A percentile compares a stretch with the other conserved stretches of the same genome.
Evolutionary conservation across 495 filamentous ascomycete genomes (phyloP).

Genomic region (Chaetomidium leptoderma): DNA sequence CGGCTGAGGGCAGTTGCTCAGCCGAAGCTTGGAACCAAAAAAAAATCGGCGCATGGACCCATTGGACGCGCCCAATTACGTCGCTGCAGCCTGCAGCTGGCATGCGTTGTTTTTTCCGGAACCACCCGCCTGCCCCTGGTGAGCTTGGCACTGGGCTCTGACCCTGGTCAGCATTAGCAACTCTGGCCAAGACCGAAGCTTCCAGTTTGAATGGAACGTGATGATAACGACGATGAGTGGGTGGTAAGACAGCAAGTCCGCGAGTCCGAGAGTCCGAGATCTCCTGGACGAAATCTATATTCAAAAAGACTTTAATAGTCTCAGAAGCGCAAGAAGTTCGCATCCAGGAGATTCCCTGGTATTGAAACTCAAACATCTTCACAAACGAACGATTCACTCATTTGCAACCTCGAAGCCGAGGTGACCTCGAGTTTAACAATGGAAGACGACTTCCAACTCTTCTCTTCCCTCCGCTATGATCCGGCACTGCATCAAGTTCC

Average conservation of each 20-base stretch:
- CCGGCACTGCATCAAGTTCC: constrained; percentile 49
- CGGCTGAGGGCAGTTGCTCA: constrained; percentile 4
- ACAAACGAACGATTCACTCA: background rate
- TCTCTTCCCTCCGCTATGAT: constrained; percentile 76
- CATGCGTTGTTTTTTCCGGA: constrained; percentile 15
- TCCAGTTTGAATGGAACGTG: no score
- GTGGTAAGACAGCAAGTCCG: no score
- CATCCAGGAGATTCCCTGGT: no score
- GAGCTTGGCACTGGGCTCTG: background rate
- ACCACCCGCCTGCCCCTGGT: constrained; percentile 4
- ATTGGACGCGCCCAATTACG: constrained; percentile 19
- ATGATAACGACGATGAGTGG: no score
- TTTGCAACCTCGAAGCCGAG: background rate
- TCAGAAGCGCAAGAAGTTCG: no score
- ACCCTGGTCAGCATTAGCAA: background rate
- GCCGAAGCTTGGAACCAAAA: constrained; percentile 21
- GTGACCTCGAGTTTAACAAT: background rate
- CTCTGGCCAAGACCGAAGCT: no score
- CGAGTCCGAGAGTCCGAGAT: no score
- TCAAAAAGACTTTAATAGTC: no score
- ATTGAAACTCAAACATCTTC: background rate
- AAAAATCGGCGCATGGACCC: constrained; percentile 10
- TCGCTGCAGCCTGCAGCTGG: constrained; percentile 8
- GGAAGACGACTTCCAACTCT: constrained; percentile 52
- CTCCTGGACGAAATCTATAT: no score